Evolutionary conservation across 169 alveolate species (phyloP).

Genomic region (Plasmodium fragile): DNA sequence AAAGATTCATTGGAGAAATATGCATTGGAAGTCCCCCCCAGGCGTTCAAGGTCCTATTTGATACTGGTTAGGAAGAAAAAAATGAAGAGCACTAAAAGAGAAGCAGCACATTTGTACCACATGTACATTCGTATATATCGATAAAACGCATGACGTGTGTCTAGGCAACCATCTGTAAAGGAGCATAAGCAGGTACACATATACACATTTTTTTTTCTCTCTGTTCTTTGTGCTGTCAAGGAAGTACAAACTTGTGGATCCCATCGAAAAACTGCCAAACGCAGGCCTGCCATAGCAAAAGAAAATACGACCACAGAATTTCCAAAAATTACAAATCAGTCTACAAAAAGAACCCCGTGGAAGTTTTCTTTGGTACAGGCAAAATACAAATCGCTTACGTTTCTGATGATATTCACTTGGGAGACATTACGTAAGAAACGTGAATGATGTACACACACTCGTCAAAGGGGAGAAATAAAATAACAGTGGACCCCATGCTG

Average conservation of each 20-base stretch:
- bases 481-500: background rate
- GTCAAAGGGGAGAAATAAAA: background rate
- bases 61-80: slow-evolving; percentile 64
- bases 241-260: slow-evolving; percentile 88
- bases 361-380: slow-evolving; percentile 69
- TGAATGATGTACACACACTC: background rate
- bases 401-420: slow-evolving; percentile 64
- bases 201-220: background rate
- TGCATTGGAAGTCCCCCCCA: slow-evolving; percentile 86
- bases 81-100: background rate
- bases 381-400: slow-evolving; percentile 67
- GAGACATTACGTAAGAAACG: slow-evolving; percentile 46
- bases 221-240: slow-evolving; percentile 20
- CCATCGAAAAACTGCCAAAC: slow-evolving; percentile 80
- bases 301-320: slow-evolving; percentile 64
- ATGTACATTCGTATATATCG: background rate
- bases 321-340: slow-evolving; percentile 64
- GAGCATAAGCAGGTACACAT: background rate
- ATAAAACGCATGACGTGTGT: background rate
- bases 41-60: slow-evolving; percentile 84
- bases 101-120: background rate
- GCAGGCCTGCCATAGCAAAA: slow-evolving; percentile 75
- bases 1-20: slow-evolving; percentile 75
- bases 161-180: background rate
- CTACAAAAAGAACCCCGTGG: slow-evolving; percentile 31